Base-by-base conservation (phyloP, 2,329 filamentous ascomycete species). In the Chaetomium strumarium region DNA sequence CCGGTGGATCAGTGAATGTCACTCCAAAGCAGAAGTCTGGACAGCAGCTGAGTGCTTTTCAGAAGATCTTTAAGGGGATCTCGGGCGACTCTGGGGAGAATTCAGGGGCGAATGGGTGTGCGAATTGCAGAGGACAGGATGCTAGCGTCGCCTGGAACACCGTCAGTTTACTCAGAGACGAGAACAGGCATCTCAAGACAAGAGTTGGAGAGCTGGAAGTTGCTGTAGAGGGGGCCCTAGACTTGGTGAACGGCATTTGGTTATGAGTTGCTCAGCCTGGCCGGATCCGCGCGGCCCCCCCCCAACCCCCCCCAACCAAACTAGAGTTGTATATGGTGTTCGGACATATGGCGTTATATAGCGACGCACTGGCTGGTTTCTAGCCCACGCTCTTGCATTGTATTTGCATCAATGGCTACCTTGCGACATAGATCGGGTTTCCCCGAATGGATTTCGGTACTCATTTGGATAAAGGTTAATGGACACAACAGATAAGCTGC, bases 61-160 rank as follows among this genome's bases (percentile, higher is more conserved):
- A 77, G 60, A 76, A 74, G 58, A 64, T 78, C 1, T 65, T 78
- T 30, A 72, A 72, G 62, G 71, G 70, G 29, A 70, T 76, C 10
- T 65, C 76, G 1, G 70, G 70, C 12, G 69, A 71, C 41, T 47
- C 57, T 16, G 60, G 58, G 17, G 63, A 65, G 31, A 60, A 61
- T 8, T 11, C 44, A 55, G 57, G 16, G 49, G 56, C 7, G 50
- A 55, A 64, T 37, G 62, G 66, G 51, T 84, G 81, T 60, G 60
- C 66, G 33, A 84, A 83, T 60, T 85, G 83, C 64, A 67, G 73
- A 49, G 81, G 82, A 12, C 75, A 77, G 60, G 77, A 80, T 48
- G 72, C 77, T 12, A 80, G 78, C 57, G 72, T 81, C 36, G 82
- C 82, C 5, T 85, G 82, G 82, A 76, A 85, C 61, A 83, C 82